Evolutionary conservation across 306 rosid genomes (phyloP).

Genomic region (Quercus rubra): DNA sequence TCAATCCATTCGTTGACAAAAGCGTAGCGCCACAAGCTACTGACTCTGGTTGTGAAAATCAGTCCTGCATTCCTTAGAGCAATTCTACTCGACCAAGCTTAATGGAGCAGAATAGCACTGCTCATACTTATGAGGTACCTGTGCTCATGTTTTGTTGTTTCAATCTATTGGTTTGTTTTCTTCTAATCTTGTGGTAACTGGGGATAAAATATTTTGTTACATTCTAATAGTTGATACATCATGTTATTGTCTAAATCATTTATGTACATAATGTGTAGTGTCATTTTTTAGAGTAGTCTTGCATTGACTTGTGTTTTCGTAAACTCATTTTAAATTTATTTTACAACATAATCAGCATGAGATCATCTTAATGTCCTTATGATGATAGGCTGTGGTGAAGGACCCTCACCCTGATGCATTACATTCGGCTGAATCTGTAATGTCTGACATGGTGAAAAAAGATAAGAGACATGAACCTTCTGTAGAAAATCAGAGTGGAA

Average conservation of each 20-base stretch:
- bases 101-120: conserved; percentile 53
- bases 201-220: neutral
- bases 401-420: conserved; percentile 81
- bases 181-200: neutral
- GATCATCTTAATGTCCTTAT: neutral
- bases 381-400: conserved; percentile 32
- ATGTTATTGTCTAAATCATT: neutral
- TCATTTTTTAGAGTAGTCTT: neutral
- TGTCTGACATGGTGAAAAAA: conserved; percentile 36
- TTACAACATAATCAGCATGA: neutral
- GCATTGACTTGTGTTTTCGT: too few species aligned
- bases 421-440: conserved; percentile 39
- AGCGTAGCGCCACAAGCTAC: conserved; percentile 23
- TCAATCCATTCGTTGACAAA: conserved; percentile 27
- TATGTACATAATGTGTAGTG: neutral
- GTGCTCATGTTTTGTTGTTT: conserved; percentile 12
- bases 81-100: conserved; percentile 33
- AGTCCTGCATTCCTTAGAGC: conserved; percentile 23
- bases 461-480: conserved; percentile 22
- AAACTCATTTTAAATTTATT: too few species aligned
- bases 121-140: conserved; percentile 55
- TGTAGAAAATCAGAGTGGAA: conserved; percentile 26
- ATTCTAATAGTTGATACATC: neutral
- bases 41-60: conserved; percentile 27
- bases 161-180: conserved; percentile 11